Percentiles rank a stretch among this genome's conserved stretches.
phyloP scores from a whole-genome alignment of 23 red algal genomes.

The Chondrus crispus region DNA sequence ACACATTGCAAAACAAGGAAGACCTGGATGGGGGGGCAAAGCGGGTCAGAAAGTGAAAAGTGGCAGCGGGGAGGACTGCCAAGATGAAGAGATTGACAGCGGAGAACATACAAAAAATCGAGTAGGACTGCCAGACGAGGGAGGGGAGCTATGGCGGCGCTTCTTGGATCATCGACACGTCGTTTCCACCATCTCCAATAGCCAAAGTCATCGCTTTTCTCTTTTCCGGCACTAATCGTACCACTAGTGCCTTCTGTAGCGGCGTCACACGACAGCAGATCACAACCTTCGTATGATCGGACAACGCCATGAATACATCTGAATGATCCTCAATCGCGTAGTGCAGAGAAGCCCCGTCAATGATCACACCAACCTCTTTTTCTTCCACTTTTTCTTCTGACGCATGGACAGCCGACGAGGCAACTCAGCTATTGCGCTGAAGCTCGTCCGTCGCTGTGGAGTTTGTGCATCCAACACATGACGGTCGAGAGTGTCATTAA shows the following conservation, averaged over 20 bases:
- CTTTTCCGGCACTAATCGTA: constrained; percentile 72
- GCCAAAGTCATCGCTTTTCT: constrained; percentile 71
- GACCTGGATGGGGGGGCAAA: too few species aligned
- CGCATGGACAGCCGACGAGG: constrained; percentile 22
- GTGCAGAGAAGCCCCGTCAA: constrained; percentile 77
- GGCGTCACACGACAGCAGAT: constrained; percentile 96
- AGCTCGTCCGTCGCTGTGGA: neutral
- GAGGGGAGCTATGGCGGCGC: too few species aligned
- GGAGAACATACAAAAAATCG: too few species aligned
- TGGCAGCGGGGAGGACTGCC: too few species aligned
- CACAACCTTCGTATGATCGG: constrained; percentile 82
- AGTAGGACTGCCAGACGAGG: too few species aligned
- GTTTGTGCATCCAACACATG: constrained; percentile 24
- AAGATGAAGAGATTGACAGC: too few species aligned
- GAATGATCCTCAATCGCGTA: constrained; percentile 75
- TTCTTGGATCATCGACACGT: constrained; percentile 97
- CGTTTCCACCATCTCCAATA: constrained; percentile 94
- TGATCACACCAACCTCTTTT: constrained; percentile 69
- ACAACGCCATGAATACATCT: constrained; percentile 73
- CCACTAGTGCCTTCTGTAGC: constrained; percentile 89
- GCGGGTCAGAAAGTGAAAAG: too few species aligned
- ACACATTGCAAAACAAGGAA: too few species aligned
- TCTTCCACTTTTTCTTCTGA: constrained; percentile 24
- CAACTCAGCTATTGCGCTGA: constrained; percentile 1
- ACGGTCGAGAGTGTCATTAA: constrained; percentile 42